phyloP scores from a whole-genome alignment of 2,329 filamentous ascomycete genomes.

The Penicillium sp. region DNA sequence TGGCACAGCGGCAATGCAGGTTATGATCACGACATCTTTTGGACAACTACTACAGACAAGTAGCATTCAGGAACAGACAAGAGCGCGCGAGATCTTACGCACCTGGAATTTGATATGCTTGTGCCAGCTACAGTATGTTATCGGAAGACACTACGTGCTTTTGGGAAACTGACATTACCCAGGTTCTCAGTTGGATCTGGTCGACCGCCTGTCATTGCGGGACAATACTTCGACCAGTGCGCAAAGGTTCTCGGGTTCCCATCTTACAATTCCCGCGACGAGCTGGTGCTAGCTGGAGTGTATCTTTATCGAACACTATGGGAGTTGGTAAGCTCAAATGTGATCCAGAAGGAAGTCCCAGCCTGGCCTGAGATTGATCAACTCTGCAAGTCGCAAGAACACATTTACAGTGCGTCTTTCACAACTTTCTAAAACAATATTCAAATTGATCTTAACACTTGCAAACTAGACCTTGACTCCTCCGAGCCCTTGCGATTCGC shows the following conservation, averaged over 20 bases:
- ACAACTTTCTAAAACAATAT: rapidly evolving
- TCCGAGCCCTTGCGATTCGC: constrained; percentile 16
- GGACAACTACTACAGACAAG: constrained; percentile 3
- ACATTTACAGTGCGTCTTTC: constrained; percentile 11
- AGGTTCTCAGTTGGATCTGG: constrained; percentile 16
- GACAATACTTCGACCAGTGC: constrained; percentile 13
- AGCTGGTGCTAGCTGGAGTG: constrained; percentile 12
- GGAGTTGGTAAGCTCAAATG: constrained; percentile 9
- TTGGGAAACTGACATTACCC: background rate
- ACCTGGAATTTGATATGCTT: constrained; percentile 18
- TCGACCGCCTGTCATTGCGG: constrained; percentile 13
- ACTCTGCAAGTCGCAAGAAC: constrained; percentile 10
- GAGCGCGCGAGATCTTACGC: constrained; percentile 8
- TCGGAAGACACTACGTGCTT: background rate
- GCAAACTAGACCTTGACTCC: constrained; percentile 11
- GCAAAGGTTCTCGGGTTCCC: constrained; percentile 10
- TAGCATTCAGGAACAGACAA: background rate
- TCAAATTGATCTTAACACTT: background rate
- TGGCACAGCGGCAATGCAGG: constrained; percentile 13
- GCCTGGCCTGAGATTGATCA: constrained; percentile 13
- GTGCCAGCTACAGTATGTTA: constrained; percentile 15
- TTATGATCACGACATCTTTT: constrained; percentile 13
- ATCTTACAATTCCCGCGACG: constrained; percentile 11
- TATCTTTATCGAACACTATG: constrained; percentile 10
- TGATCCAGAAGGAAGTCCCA: constrained; percentile 1